These are phyloP conservation scores for Epichloe coenophiala DNA, from an alignment of 2,329 filamentous ascomycete genomes.

Conservation along the genomic window DNA sequence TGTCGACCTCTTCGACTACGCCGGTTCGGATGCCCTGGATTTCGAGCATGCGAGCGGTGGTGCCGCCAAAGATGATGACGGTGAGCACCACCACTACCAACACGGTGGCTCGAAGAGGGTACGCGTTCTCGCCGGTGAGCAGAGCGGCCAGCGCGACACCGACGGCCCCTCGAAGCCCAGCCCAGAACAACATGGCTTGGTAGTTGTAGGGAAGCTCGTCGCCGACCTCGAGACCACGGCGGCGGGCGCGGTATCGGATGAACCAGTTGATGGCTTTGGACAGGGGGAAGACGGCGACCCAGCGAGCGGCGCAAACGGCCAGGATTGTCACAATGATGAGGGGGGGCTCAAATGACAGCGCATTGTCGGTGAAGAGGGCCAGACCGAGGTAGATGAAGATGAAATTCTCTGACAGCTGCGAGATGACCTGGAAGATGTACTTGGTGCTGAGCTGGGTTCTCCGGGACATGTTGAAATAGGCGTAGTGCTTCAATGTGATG, in stretches of 20 bases:
- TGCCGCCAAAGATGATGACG: constrained; percentile 97
- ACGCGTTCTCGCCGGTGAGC: constrained; percentile 67
- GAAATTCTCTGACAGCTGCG: constrained; percentile 95
- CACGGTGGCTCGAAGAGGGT: constrained; percentile 83
- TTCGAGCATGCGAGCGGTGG: constrained; percentile 93
- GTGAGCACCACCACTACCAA: constrained; percentile 93
- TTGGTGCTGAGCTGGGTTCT: constrained; percentile 96
- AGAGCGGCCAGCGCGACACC: constrained; percentile 89
- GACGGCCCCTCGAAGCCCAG: constrained; percentile 85
- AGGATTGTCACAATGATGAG: constrained; percentile 88
- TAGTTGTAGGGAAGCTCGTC: constrained; percentile 92
- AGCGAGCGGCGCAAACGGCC: constrained; percentile 84
- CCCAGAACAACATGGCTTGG: constrained; percentile 99
- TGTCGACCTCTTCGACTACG: constrained; percentile 92
- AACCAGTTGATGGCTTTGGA: constrained; percentile 86
- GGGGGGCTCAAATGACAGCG: constrained; percentile 80
- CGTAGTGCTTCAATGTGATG: constrained; percentile 96
- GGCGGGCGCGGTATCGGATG: constrained; percentile 69
- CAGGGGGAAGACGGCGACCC: constrained; percentile 93
- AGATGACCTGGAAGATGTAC: constrained; percentile 88
- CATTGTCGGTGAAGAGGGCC: constrained; percentile 82
- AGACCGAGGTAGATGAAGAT: constrained; percentile 98
- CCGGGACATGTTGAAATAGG: constrained; percentile 99
- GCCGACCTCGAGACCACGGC: constrained; percentile 57
- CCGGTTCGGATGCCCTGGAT: constrained; percentile 94